Evolutionary conservation across 164 flowering plant genomes (phyloP).

Genomic region (Kingdonia uniflora): DNA sequence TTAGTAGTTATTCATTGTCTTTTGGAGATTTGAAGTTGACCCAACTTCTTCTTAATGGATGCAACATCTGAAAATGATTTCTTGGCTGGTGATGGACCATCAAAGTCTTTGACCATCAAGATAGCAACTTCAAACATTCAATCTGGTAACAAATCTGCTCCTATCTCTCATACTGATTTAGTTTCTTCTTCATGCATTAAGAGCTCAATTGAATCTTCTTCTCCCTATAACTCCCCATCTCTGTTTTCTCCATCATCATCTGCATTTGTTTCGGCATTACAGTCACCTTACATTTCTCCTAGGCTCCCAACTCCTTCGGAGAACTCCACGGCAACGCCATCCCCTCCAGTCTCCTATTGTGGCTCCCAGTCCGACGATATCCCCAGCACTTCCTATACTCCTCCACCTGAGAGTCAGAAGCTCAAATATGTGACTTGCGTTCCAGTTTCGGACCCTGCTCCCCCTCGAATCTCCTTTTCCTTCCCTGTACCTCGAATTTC

Average conservation of each 20-base stretch:
- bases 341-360: slow-evolving; percentile 35
- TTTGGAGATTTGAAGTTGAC: too few relatives aligned
- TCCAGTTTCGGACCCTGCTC: slow-evolving; percentile 33
- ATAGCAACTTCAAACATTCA: neutral
- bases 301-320: slow-evolving; percentile 21
- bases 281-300: slow-evolving; percentile 90
- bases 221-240: slow-evolving; percentile 62
- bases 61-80: too few relatives aligned
- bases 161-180: slow-evolving; percentile 18
- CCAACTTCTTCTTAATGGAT: too few relatives aligned
- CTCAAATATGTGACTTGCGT: slow-evolving; percentile 37
- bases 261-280: slow-evolving; percentile 80
- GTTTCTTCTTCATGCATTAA: slow-evolving; percentile 18
- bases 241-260: slow-evolving; percentile 79
- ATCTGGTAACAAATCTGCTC: slow-evolving; percentile 15
- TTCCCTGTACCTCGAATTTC: slow-evolving; percentile 77
- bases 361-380: slow-evolving; percentile 70
- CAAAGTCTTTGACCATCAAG: neutral
- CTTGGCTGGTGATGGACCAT: neutral
- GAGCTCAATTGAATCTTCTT: slow-evolving; percentile 37
- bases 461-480: slow-evolving; percentile 70
- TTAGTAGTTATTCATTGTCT: too few relatives aligned
- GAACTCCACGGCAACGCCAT: slow-evolving; percentile 6
- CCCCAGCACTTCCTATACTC: slow-evolving; percentile 88
- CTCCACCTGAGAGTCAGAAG: slow-evolving; percentile 53